These are phyloP conservation scores for Pseudogymnoascus sp. DNA, from an alignment of 2,329 filamentous ascomycete species.

Conservation along the genomic window DNA sequence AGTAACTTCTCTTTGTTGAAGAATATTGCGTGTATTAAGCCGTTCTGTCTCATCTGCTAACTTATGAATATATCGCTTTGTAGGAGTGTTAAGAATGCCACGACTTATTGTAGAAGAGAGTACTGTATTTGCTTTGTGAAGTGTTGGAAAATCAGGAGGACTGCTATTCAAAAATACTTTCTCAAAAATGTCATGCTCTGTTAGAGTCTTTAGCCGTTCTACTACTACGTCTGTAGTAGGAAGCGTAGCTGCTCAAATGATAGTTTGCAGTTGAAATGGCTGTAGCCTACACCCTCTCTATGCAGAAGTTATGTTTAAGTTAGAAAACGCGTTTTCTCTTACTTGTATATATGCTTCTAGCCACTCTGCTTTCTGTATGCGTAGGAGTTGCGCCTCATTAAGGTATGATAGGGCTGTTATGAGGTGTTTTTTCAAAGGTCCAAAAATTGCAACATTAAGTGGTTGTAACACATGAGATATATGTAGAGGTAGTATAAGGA, in stretches of 20 bases:
- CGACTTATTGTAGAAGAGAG: no score
- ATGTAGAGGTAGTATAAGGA: slow-evolving; percentile 14
- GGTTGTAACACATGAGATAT: slow-evolving; percentile 14
- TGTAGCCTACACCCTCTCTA: not conserved
- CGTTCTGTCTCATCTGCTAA: not conserved
- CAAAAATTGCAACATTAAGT: slow-evolving; percentile 15
- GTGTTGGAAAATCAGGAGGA: no score
- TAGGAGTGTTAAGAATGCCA: no score
- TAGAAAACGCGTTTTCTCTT: not conserved
- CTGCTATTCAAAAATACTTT: no score
- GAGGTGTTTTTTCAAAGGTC: slow-evolving; percentile 9
- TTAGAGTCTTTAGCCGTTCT: no score
- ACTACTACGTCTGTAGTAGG: no score
- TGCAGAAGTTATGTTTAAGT: slow-evolving; percentile 8
- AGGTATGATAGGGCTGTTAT: not conserved
- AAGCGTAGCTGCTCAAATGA: no score
- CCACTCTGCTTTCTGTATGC: not conserved
- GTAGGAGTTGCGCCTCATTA: not conserved
- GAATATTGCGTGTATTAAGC: not conserved
- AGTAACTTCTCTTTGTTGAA: not conserved
- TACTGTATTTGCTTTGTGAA: no score
- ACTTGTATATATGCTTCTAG: slow-evolving; percentile 8
- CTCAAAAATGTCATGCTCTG: no score
- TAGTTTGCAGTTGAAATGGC: not conserved
- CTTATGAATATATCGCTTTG: no score